Evolutionary conservation across 129 eudicot species (phyloP).

Genomic region (Chrysanthemum makinoi): DNA sequence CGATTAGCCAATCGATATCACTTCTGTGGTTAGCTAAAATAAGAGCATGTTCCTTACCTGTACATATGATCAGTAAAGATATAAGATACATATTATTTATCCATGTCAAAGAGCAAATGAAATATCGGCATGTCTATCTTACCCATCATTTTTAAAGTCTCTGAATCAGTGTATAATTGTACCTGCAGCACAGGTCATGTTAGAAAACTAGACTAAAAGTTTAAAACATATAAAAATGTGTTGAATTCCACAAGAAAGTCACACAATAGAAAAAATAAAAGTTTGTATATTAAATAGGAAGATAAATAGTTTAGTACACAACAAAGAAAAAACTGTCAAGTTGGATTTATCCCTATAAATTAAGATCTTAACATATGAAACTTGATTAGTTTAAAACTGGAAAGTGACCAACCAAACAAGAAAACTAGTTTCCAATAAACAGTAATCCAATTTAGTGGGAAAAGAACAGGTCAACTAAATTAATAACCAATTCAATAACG

Average conservation of each 20-base stretch:
- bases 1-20: constrained; percentile 98
- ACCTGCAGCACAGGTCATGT: constrained; percentile 49
- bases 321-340: not conserved
- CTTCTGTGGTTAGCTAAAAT: constrained; percentile 80
- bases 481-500: not conserved
- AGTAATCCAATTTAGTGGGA: not conserved
- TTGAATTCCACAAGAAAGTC: not conserved
- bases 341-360: not conserved
- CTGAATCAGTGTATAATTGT: constrained; percentile 64
- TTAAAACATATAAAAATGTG: constrained; percentile 11
- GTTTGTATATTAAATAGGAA: not conserved
- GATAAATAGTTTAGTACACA: not conserved
- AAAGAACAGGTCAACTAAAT: not conserved
- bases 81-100: constrained; percentile 12
- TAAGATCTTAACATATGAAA: constrained; percentile 18
- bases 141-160: constrained; percentile 75
- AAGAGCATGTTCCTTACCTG: constrained; percentile 97
- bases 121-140: constrained; percentile 28
- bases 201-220: constrained; percentile 21
- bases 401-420: constrained; percentile 22
- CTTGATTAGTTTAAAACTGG: constrained; percentile 14
- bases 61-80: constrained; percentile 13
- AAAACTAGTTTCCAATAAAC: not conserved
- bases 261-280: not conserved
- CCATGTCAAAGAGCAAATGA: not conserved